Conservation (phyloP, 2,329 filamentous ascomycete species). For the Lachnellula cervina region DNA sequence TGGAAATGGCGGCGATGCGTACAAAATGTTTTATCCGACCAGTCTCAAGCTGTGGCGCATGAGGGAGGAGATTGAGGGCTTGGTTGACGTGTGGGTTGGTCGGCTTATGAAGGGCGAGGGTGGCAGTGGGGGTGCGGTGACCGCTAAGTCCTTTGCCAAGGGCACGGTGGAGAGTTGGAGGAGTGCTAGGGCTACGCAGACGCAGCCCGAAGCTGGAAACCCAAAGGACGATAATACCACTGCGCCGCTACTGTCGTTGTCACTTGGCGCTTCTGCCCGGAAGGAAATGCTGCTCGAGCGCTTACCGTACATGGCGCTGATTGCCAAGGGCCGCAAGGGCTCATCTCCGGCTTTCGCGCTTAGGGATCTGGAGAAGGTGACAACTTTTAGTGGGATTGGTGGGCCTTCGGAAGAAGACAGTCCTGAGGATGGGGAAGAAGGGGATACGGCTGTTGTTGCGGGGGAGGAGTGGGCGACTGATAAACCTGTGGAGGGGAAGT, state of each 20-base stretch:
- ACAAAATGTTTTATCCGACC: constrained; percentile 89
- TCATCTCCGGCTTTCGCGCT: constrained; percentile 27
- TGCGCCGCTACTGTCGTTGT: constrained; percentile 50
- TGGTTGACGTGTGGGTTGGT: constrained; percentile 65
- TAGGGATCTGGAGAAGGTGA: constrained; percentile 37
- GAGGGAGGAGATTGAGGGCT: constrained; percentile 73
- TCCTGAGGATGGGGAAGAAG: constrained; percentile 43
- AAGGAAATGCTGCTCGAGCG: constrained; percentile 77
- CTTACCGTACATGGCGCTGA: constrained; percentile 76
- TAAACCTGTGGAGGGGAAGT: constrained; percentile 50
- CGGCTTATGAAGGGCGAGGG: constrained; percentile 53
- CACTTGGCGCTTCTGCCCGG: constrained; percentile 58
- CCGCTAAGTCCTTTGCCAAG: constrained; percentile 46
- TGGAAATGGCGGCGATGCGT: constrained; percentile 52
- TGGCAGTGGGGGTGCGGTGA: constrained; percentile 38
- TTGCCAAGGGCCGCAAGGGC: constrained; percentile 39
- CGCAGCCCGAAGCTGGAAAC: constrained; percentile 1
- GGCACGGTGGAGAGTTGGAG: constrained; percentile 33
- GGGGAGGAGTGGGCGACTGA: constrained; percentile 57
- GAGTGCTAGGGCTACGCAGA: constrained; percentile 9
- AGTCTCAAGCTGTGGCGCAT: constrained; percentile 79
- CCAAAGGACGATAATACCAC: constrained; percentile 24
- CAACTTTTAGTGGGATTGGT: constrained; percentile 32
- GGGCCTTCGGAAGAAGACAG: constrained; percentile 38
- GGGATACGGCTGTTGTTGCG: constrained; percentile 33